Evolutionary conservation across 352 stramenopile genomes (phyloP), one percentile per base, ranked within the genome.

Genomic region (Elongisporangium undulatum): DNA sequence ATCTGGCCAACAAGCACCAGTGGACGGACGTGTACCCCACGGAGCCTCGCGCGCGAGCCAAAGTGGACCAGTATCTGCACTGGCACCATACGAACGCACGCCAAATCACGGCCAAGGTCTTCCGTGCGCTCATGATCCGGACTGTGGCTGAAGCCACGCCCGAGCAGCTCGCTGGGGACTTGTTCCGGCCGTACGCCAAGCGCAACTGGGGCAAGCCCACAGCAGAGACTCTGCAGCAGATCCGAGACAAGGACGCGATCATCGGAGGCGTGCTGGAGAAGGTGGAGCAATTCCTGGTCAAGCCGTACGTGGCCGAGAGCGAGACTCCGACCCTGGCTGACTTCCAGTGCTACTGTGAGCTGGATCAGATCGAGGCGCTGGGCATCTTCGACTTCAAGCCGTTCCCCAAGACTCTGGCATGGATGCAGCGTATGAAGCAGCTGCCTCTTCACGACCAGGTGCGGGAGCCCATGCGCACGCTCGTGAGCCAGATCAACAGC

Each of bases 51-150:
- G 59, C 63, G 13, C 70, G 67, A 21, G 70, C 73, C 39, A 82
- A 79, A 67, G 65, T 83, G 58, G 67, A 83, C 56, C 56, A 80
- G 64, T 80, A 78, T 58, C 59, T 83, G 41, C 64, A 78, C 57
- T 83, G 74, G 74, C 71, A 83, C 53, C 74, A 83, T 66, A 63
- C 58, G 34, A 74, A 71, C 21, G 71, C 61, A 3, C 67, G 76
- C 23, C 41, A 71, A 20, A 73, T 78, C 56, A 87, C 79, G 23
- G 34, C 62, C 15, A 69, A 82, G 29, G 57, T 88, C 17, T 24
- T 88, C 23, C 58, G 66, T 10, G 75, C 75, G 57, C 57, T 70
- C 56, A 68, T 74, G 29, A 62, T 55, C 6, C 56, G 57, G 15
- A 72, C 62, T 26, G 57, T 66, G 49, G 62, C 59, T 51, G 49